Percentiles rank a stretch among this genome's conserved stretches.
phyloP scores from a whole-genome alignment of 2,329 filamentous ascomycete genomes.

The Leptosphaerulina australis region DNA sequence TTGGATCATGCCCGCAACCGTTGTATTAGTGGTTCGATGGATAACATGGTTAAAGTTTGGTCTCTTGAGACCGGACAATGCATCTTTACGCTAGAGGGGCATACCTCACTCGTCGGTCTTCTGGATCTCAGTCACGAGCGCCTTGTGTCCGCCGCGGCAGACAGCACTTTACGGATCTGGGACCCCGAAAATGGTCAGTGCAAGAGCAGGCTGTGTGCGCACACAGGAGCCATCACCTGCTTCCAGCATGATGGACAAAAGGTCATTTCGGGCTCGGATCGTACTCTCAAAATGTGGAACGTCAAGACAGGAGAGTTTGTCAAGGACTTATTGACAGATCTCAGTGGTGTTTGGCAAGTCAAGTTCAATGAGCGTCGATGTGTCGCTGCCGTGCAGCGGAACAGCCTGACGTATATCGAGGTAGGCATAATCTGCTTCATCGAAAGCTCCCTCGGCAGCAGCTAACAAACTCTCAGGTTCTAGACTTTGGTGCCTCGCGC shows the following conservation, averaged over 20 bases:
- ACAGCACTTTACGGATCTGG: conserved; percentile 95
- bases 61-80: conserved; percentile 84
- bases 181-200: conserved; percentile 92
- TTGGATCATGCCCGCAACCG: conserved; percentile 88
- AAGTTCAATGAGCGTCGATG: conserved; percentile 95
- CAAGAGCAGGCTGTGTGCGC: conserved; percentile 86
- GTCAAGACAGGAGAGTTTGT: conserved; percentile 89
- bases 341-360: conserved; percentile 98
- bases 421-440: conserved; percentile 53
- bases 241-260: conserved; percentile 98
- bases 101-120: conserved; percentile 88
- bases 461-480: conserved; percentile 68
- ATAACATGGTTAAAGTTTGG: conserved; percentile 98
- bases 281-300: conserved; percentile 99
- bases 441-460: too few relatives aligned
- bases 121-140: conserved; percentile 88
- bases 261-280: conserved; percentile 93
- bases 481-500: conserved; percentile 93
- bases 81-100: conserved; percentile 88
- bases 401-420: conserved; percentile 93
- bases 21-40: conserved; percentile 98
- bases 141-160: conserved; percentile 91
- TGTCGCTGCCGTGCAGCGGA: conserved; percentile 93
- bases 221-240: conserved; percentile 96
- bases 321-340: conserved; percentile 87